A percentile compares a stretch with the other conserved stretches of the same genome.
Conservation (phyloP, 148 eudicot genomes). For the Gaultheria prostrata region DNA sequence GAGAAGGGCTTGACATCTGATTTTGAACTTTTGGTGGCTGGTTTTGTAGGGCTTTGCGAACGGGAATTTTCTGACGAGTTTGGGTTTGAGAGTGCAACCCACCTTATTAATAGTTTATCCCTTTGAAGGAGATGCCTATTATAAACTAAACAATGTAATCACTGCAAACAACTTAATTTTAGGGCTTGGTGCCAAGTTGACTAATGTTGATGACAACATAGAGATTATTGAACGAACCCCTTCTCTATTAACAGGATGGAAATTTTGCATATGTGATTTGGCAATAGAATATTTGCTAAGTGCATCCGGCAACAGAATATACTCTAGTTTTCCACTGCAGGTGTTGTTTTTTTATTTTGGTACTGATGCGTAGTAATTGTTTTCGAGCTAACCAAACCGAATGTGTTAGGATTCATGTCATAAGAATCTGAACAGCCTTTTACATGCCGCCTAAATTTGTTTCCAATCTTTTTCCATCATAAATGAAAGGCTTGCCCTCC, state of each 20-base stretch:
- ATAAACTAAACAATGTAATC: neutral
- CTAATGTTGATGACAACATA: neutral
- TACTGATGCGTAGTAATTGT: neutral
- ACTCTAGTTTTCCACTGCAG: neutral
- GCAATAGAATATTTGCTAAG: neutral
- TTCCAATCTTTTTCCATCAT: too few species aligned
- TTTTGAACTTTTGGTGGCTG: neutral
- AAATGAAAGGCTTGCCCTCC: too few species aligned
- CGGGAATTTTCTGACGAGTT: constrained; percentile 30
- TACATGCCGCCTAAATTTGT: too few species aligned
- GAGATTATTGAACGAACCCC: neutral
- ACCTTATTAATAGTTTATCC: neutral
- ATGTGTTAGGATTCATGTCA: too few species aligned
- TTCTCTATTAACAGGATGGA: neutral
- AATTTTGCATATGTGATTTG: neutral
- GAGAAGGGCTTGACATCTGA: neutral
- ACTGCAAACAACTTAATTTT: neutral
- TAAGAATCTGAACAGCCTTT: too few species aligned
- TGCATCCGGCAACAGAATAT: neutral
- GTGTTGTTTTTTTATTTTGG: neutral
- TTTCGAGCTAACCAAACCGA: too few species aligned
- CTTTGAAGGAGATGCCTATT: neutral
- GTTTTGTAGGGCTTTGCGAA: constrained; percentile 41
- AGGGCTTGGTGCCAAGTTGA: neutral
- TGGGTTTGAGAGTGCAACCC: constrained; percentile 3